phyloP scores from a whole-genome alignment of 2,329 filamentous ascomycete species.

The Calonectria pseudoturangicola region DNA sequence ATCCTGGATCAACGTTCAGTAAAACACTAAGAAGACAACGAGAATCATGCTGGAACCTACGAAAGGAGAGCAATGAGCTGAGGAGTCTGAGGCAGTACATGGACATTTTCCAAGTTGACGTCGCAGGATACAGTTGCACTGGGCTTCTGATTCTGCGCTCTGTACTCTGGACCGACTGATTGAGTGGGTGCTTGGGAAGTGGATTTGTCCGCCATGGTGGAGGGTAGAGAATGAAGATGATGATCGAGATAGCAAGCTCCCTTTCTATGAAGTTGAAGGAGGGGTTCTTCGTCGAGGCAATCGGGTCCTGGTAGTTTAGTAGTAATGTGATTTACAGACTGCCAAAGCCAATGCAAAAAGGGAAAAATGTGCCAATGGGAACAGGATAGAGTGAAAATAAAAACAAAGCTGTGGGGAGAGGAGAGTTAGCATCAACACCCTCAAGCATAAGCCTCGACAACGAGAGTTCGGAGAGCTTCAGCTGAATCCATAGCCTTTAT shows the following conservation, averaged over 20 bases:
- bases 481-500: slow-evolving; percentile 46
- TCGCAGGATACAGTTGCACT: slow-evolving; percentile 91
- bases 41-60: slow-evolving; percentile 74
- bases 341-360: background rate
- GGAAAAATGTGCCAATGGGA: background rate
- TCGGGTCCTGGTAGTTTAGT: background rate
- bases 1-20: slow-evolving; percentile 76
- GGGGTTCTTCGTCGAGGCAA: background rate
- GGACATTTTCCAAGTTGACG: slow-evolving; percentile 89
- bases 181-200: slow-evolving; percentile 65
- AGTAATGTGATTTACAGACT: background rate
- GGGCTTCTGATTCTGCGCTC: slow-evolving; percentile 84
- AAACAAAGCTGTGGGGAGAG: slow-evolving; percentile 12
- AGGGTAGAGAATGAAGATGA: slow-evolving; percentile 35
- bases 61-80: slow-evolving; percentile 98
- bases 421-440: slow-evolving; percentile 38
- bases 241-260: no score
- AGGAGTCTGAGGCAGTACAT: slow-evolving; percentile 92
- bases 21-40: slow-evolving; percentile 38
- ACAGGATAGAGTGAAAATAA: background rate
- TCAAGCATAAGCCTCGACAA: slow-evolving; percentile 45
- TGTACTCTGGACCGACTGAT: slow-evolving; percentile 87
- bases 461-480: slow-evolving; percentile 47
- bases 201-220: slow-evolving; percentile 54
- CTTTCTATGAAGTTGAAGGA: background rate